Evolutionary conservation across 2,329 filamentous ascomycete genomes (phyloP), one percentile per base, ranked within the genome.

Genomic region (Botryotinia calthae): DNA sequence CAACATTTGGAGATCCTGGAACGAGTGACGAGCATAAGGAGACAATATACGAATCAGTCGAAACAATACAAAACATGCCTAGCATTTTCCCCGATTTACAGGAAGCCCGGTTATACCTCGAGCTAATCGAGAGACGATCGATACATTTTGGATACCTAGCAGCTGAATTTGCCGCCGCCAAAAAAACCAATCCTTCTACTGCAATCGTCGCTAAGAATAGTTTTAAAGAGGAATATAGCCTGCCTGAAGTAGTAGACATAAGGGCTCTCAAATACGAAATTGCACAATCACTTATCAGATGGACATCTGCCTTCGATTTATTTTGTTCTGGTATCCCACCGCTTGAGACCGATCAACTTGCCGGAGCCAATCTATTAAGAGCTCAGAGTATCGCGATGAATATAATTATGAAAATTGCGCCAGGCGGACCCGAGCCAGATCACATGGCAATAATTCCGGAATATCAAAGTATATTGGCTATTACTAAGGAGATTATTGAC

Each of bases 51-150:
- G 73, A 75, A 59, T 71, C 72, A 31, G 31, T 46, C 16, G 46
- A 59, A 37, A 71, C 65, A n/a, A 51, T 75, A 12, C 61, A 58
- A 20, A 20, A 62, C 22, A 75, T 76, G 73, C 74, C 74, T 5
- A 42, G 31, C 4, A 37, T 56, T 6, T 75, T 75, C 28, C 70
- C 34, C 5, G 37, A n/a, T 8, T 5, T 73, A 5, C 9, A 65
- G 1, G 72, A 74, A 63, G 70, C 75, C 20, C 68, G 73, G 3
- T 34, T 64, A n/a, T 76, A 76, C 56, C 65, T 72, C 22, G 75
- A 76, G 44, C 71, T 76, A 34, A 68, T 75, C 34, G 66, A 74
- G 46, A 73, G 75, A 14, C 73, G 75, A 34, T 71, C 67, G 40
- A 65, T 68, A 1, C 75, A 76, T 48, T 75, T 76, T 56, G 70